phyloP scores from a whole-genome alignment of 139 green algal species.

The Chlorella vulgaris region DNA sequence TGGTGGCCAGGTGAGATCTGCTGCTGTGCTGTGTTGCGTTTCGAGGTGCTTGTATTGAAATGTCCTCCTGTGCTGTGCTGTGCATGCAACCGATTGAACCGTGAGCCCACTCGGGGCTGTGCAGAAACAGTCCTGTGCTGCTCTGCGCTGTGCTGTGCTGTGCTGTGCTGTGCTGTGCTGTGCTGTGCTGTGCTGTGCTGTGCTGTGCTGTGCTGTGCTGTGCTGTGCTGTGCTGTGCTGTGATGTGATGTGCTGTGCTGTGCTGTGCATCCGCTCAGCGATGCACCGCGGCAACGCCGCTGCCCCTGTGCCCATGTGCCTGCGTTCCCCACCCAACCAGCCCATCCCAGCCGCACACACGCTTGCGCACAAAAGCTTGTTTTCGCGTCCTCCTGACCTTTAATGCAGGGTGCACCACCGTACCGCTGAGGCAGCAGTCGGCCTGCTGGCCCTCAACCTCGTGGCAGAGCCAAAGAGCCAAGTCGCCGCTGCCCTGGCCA shows the following conservation, averaged over 20 bases:
- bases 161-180: not conserved
- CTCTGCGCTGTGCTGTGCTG: not conserved
- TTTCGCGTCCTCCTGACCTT: no score
- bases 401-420: constrained; percentile 40
- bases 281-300: no score
- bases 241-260: not conserved
- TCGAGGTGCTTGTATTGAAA: no score
- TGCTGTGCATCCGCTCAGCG: not conserved
- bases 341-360: no score
- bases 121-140: not conserved
- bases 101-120: not conserved
- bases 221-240: not conserved
- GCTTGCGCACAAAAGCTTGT: no score
- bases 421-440: constrained; percentile 30
- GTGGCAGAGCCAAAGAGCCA: constrained; percentile 22
- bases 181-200: not conserved
- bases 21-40: no score
- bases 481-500: no score
- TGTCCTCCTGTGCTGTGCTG: no score
- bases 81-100: no score
- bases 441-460: constrained; percentile 50
- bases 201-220: not conserved
- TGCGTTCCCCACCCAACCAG: no score
- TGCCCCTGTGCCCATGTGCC: no score
- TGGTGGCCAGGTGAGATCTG: constrained; percentile 56